A percentile compares a stretch with the other conserved stretches of the same genome.
These are phyloP conservation scores for Suillus placidus DNA, from an alignment of 768 basidiomycete species.

Conservation along the genomic window DNA sequence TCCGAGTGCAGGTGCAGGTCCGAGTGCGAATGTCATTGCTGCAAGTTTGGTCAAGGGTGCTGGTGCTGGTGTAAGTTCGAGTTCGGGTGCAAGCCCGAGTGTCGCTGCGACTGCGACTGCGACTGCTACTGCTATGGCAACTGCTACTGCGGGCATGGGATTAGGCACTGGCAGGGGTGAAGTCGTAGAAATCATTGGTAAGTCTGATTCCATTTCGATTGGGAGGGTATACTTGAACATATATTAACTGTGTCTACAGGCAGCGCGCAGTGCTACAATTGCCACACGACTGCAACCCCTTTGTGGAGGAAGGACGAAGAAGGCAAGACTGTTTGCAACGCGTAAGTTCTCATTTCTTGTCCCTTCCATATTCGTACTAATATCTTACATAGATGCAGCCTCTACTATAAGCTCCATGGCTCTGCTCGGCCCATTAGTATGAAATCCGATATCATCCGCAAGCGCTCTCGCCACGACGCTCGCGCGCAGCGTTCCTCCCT, in stretches of 20 bases:
- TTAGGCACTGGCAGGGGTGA: conserved; percentile 45
- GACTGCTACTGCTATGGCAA: neutral
- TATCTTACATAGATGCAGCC: conserved; percentile 58
- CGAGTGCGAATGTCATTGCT: conserved; percentile 24
- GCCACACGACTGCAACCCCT: conserved; percentile 86
- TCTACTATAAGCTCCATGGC: conserved; percentile 87
- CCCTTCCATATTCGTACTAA: conserved; percentile 8
- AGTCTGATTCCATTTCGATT: conserved; percentile 32
- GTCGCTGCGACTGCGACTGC: neutral
- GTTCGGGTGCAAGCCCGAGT: conserved; percentile 25
- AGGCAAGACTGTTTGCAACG: conserved; percentile 89
- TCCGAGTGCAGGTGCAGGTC: conserved; percentile 21
- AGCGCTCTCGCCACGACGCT: conserved; percentile 81
- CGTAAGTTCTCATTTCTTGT: conserved; percentile 52
- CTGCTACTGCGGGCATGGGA: conserved; percentile 25
- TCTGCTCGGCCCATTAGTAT: conserved; percentile 88
- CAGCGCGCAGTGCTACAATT: conserved; percentile 85
- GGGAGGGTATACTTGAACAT: conserved; percentile 24
- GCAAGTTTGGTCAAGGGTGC: conserved; percentile 25
- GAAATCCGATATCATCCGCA: conserved; percentile 90
- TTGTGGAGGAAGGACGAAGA: conserved; percentile 92
- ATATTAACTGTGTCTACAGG: conserved; percentile 17
- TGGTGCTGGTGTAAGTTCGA: conserved; percentile 17
- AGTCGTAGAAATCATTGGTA: conserved; percentile 73
- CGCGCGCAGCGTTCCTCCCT: conserved; percentile 47